Base-by-base conservation (phyloP, 2,329 filamentous ascomycete genomes). In the Ampelomyces quisqualis region DNA sequence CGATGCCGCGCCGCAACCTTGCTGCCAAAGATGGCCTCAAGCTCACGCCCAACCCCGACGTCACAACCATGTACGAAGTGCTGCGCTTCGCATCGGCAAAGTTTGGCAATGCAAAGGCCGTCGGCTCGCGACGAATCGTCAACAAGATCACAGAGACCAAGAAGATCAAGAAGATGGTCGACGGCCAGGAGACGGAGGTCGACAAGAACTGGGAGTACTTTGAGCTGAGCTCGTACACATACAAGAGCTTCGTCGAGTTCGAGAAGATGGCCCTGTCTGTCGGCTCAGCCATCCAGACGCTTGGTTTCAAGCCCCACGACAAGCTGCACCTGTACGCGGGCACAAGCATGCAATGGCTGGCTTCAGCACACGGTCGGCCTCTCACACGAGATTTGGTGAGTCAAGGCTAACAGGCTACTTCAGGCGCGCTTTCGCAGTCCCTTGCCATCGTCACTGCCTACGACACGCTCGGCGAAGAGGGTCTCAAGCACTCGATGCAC, bases 381-480 rank as follows among this genome's bases (percentile, higher is more conserved):
- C 13, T 23, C 19, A 26, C 13, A 20, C 33, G 15, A 23, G 8
- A 21, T n/a, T 9, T 18, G 8, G n/a, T 18, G 10, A 5, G 11
- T n/a, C 15, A 2, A 5, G 2, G 29, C 52, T 64, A 27, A 62
- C 36, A 21, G 15, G 26, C 20, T 15, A 8, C 15, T 32, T 14
- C 27, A 77, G 75, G 74, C 75, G 85, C 80, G 40, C 71, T 83
- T 14, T 90, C 90, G 11, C 91, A 97, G 70, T 90, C 88, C 30
- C 82, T 96, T 67, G 82, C 88, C 44, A 90, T 96, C 54, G 91
- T 96, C 35, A 97, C 91, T 31, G 90, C 90, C 35, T 96, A 96
- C 70, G 90, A 96, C 69, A 95, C 90, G 20, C 84, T 96, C 30
- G 90, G 90, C 38, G 80, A 88, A 59, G 82, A 84, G 48, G 90